Conservation (phyloP, 1,139 yeast genomes). For the Debaryomyces sp. region DNA sequence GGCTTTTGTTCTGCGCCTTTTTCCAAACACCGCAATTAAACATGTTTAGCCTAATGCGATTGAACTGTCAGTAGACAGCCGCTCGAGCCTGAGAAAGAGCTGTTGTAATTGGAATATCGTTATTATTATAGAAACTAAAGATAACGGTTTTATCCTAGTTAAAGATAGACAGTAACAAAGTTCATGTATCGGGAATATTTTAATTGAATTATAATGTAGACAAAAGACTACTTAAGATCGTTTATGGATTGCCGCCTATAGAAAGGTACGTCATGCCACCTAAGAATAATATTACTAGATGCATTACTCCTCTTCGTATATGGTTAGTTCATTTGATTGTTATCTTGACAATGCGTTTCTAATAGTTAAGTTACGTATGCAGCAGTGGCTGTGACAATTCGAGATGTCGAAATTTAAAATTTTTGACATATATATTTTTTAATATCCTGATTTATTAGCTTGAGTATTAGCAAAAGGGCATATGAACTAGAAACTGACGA, state of each 20-base stretch:
- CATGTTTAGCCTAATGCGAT: background rate
- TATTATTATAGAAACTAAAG: background rate
- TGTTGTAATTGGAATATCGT: no score
- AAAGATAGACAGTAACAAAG: background rate
- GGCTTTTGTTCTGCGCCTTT: background rate
- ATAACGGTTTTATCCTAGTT: background rate
- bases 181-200: background rate
- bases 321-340: background rate
- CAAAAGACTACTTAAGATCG: background rate
- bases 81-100: no score
- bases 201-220: background rate
- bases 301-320: slow-evolving; percentile 6
- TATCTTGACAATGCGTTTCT: slow-evolving; percentile 2
- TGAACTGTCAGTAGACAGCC: no score
- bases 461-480: background rate
- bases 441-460: slow-evolving; percentile 1
- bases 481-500: background rate
- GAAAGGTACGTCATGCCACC: background rate
- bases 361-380: background rate
- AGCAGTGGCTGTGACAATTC: slow-evolving; percentile 6
- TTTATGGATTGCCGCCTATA: background rate
- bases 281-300: background rate
- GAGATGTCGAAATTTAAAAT: slow-evolving; percentile 4
- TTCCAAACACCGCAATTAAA: background rate
- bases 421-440: slow-evolving; percentile 5